These are phyloP conservation scores for Neoboletus magnificus DNA, from an alignment of 768 basidiomycete species.

Conservation along the genomic window DNA sequence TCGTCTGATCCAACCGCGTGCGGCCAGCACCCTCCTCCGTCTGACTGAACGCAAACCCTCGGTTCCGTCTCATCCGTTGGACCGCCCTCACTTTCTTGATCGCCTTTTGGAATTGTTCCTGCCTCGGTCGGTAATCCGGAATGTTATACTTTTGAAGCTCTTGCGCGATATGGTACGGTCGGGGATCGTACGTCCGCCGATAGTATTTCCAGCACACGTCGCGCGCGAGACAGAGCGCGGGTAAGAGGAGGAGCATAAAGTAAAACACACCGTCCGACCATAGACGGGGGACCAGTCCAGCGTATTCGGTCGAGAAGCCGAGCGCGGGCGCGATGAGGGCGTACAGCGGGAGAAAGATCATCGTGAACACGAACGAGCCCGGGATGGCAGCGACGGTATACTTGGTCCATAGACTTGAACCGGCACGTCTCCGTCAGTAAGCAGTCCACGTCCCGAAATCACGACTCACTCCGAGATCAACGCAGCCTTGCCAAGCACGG, in stretches of 20 bases:
- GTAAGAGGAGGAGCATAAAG: conserved; percentile 80
- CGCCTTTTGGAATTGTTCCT: conserved; percentile 99
- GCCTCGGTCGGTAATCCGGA: conserved; percentile 92
- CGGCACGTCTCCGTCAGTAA: neutral
- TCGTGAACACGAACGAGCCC: conserved; percentile 95
- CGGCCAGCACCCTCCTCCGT: conserved; percentile 61
- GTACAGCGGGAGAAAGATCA: conserved; percentile 91
- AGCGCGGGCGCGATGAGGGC: conserved; percentile 81
- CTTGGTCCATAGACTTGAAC: conserved; percentile 92
- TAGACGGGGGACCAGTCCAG: conserved; percentile 83
- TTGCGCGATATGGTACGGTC: conserved; percentile 97
- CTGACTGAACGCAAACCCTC: conserved; percentile 98
- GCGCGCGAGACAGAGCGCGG: conserved; percentile 77
- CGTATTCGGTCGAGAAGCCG: conserved; percentile 87
- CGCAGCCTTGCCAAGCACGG: conserved; percentile 96
- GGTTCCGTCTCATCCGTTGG: conserved; percentile 92
- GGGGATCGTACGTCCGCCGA: conserved; percentile 82
- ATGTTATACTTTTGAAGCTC: conserved; percentile 99
- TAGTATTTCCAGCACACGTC: conserved; percentile 99
- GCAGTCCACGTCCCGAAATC: neutral
- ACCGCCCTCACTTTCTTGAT: conserved; percentile 99
- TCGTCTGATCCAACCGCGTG: conserved; percentile 74
- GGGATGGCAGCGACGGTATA: conserved; percentile 98
- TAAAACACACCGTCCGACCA: conserved; percentile 92
- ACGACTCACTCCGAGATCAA: conserved; percentile 90